Evolutionary conservation across 805 yeast genomes (phyloP).

Genomic region (Candida ponderosae): DNA sequence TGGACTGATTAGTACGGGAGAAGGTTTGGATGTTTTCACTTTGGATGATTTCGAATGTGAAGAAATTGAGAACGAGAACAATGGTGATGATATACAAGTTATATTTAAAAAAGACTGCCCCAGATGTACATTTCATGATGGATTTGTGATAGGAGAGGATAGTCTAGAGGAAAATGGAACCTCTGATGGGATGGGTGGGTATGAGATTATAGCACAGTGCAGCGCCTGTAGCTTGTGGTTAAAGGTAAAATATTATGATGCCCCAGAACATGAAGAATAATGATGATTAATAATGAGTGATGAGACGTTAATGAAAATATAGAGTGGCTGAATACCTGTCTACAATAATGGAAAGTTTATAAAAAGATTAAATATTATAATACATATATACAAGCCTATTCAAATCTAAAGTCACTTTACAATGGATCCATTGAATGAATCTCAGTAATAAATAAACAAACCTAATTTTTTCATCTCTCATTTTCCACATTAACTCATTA

Average conservation of each 20-base stretch:
- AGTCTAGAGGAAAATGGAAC: slow-evolving; percentile 51
- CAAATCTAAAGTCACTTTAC: too few species aligned
- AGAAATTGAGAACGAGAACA: slow-evolving; percentile 25
- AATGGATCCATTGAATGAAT: too few species aligned
- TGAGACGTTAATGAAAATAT: too few species aligned
- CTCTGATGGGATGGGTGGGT: slow-evolving; percentile 40
- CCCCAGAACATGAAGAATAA: slow-evolving; percentile 18
- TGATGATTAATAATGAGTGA: neutral
- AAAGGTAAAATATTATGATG: slow-evolving; percentile 58
- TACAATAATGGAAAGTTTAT: too few species aligned
- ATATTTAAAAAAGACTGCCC: slow-evolving; percentile 54
- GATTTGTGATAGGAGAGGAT: slow-evolving; percentile 53
- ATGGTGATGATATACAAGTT: slow-evolving; percentile 16
- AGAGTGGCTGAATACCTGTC: too few species aligned
- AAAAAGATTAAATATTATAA: too few species aligned
- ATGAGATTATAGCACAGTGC: slow-evolving; percentile 73
- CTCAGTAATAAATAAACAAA: too few species aligned
- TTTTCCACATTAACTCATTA: too few species aligned
- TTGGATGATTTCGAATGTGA: slow-evolving; percentile 50
- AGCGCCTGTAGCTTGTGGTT: slow-evolving; percentile 82
- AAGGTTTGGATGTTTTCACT: slow-evolving; percentile 61
- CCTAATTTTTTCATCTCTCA: too few species aligned
- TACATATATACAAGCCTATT: too few species aligned
- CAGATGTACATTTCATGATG: slow-evolving; percentile 43
- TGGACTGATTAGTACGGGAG: slow-evolving; percentile 39